Base-by-base conservation (phyloP, 495 filamentous ascomycete genomes). In the Penicillium canariense region DNA sequence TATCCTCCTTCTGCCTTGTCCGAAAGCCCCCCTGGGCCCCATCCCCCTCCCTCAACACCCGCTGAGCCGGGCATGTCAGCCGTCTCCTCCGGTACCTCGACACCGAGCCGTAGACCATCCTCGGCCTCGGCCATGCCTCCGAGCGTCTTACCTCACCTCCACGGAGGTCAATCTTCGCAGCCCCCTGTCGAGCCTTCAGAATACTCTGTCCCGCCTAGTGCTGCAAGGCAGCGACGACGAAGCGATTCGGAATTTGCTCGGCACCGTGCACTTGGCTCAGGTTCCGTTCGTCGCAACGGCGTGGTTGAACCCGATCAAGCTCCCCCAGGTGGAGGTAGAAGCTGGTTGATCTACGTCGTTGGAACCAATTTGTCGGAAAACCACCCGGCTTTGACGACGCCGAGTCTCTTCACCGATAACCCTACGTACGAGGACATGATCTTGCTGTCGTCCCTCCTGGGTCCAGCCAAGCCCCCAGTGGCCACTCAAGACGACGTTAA, bases 341-440 rank as follows among this genome's bases (percentile, higher is more conserved):
- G 84, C 65, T 90, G 87, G 87, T 78, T 90, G 59, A 89, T 90
- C 18, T 90, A 90, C 65, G 86, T 90, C 10, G 84, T 90, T 44
- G 87, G 87, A 42, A 87, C 87, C 23, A 88, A 85, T 52, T 79
- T 89, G 26, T 86, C 87, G 4, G 85, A 89, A 61, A 86, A 88
- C 62, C 87, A 90, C 56, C 87, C 87, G 40, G 87, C 88, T 15
- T 79, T 90, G 60, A 86, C 87, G 15, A 88, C 87, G 5, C 87
- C 87, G 17, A 88, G 85, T 56, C 70, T 90, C 10, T 90, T 89
- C 67, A 89, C 87, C 22, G 87, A 90, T 71, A 86, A 86, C 51
- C 87, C 87, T 17, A 88, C 87, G 2, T 89, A 90, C 57, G 87
- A 90, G 68, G 87, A 90, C 60, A 90, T 90, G 87, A 80, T 89